These are phyloP conservation scores for Apophysomyces trapeziformis DNA, from an alignment of 371 early-diverging fungal genomes.

Conservation along the genomic window DNA sequence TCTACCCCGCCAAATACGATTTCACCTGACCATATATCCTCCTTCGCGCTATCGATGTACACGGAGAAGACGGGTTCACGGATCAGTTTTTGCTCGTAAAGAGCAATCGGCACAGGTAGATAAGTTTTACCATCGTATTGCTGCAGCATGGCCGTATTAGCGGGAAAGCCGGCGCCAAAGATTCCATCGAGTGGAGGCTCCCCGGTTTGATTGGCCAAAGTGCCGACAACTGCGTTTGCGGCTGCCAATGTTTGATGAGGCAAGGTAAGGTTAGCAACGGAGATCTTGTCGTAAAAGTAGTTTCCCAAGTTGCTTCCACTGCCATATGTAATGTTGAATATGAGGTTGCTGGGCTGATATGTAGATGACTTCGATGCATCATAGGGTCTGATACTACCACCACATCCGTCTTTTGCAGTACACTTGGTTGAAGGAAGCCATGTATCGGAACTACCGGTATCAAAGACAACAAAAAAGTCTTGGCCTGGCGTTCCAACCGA, in stretches of 20 bases:
- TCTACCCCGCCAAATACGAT: slow-evolving; percentile 64
- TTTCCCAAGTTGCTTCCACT: slow-evolving; percentile 23
- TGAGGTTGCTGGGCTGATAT: background rate
- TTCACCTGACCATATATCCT: slow-evolving; percentile 41
- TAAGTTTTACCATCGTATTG: slow-evolving; percentile 19
- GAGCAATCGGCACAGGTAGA: slow-evolving; percentile 21
- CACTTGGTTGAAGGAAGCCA: slow-evolving; percentile 46
- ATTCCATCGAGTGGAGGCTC: slow-evolving; percentile 24
- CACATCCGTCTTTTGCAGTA: background rate
- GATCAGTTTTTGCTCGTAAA: slow-evolving; percentile 29
- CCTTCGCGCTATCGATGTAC: slow-evolving; percentile 23
- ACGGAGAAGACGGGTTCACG: slow-evolving; percentile 47
- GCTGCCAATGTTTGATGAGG: slow-evolving; percentile 20
- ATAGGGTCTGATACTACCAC: background rate
- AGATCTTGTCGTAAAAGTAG: slow-evolving; percentile 29
- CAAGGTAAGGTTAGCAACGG: slow-evolving; percentile 18
- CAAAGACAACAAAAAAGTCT: slow-evolving; percentile 65
- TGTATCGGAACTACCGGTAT: slow-evolving; percentile 68
- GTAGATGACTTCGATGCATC: slow-evolving; percentile 7
- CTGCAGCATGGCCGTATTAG: slow-evolving; percentile 21
- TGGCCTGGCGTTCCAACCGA: slow-evolving; percentile 67
- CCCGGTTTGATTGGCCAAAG: slow-evolving; percentile 21
- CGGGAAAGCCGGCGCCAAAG: slow-evolving; percentile 31
- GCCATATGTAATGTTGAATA: slow-evolving; percentile 20
- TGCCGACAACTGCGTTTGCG: slow-evolving; percentile 22